These are phyloP conservation scores for Tetracladium setigerum DNA, from an alignment of 495 filamentous ascomycete species.

Conservation along the genomic window DNA sequence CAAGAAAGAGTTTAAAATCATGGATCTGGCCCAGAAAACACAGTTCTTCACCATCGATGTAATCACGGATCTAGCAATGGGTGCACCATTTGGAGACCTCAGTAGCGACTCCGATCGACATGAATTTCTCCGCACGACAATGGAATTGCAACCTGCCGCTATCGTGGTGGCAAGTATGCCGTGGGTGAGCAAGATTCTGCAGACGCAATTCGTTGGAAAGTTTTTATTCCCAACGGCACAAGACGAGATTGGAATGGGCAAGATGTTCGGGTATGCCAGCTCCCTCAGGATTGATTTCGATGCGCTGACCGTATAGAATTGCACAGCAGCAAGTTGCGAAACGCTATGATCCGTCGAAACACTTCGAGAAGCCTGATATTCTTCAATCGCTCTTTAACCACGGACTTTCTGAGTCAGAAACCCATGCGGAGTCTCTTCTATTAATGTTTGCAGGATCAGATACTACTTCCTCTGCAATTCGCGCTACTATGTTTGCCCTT, in stretches of 20 bases:
- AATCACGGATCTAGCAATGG: constrained; percentile 39
- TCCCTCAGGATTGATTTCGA: too few relatives aligned
- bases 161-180: constrained; percentile 10
- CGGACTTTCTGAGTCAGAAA: constrained; percentile 28
- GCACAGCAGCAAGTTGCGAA: too few relatives aligned
- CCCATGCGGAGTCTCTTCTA: constrained; percentile 30
- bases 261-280: constrained; percentile 38
- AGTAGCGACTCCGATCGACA: constrained; percentile 38
- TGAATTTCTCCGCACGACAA: constrained; percentile 22
- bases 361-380: constrained; percentile 29
- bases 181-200: too few relatives aligned
- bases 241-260: constrained; percentile 43
- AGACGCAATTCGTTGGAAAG: too few relatives aligned
- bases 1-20: constrained; percentile 21
- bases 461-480: constrained; percentile 52
- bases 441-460: constrained; percentile 51
- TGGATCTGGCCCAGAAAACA: constrained; percentile 37
- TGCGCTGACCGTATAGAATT: too few relatives aligned
- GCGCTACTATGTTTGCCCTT: constrained; percentile 45
- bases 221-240: constrained; percentile 45
- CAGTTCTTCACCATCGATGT: constrained; percentile 45
- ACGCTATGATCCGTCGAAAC: constrained; percentile 20
- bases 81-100: constrained; percentile 44
- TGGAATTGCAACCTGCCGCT: neutral
- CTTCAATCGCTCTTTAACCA: constrained; percentile 31